phyloP scores from a whole-genome alignment of 495 filamentous ascomycete species.

The Hypoxylon intermedium region DNA sequence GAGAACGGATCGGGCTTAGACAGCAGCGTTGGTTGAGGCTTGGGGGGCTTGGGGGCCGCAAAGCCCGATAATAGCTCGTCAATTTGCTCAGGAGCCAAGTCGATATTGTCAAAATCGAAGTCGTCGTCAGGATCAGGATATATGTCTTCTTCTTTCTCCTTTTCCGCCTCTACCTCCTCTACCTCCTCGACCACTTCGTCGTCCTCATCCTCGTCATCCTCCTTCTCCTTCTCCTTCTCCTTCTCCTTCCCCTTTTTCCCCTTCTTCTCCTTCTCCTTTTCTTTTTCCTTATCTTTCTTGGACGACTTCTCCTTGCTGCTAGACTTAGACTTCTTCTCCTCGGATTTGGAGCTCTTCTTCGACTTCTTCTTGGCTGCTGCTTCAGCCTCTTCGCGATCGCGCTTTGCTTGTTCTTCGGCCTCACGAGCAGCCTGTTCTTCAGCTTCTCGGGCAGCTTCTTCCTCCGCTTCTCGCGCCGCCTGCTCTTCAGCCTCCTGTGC shows the following conservation, averaged over 20 bases:
- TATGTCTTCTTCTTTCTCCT: slow-evolving; percentile 21
- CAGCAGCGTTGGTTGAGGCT: slow-evolving; percentile 35
- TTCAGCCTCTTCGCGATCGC: slow-evolving; percentile 44
- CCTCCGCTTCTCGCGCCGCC: slow-evolving; percentile 44
- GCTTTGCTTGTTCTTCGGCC: slow-evolving; percentile 38
- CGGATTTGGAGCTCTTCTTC: slow-evolving; percentile 49
- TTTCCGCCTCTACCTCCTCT: slow-evolving; percentile 17
- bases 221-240: slow-evolving; percentile 29
- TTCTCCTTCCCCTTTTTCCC: slow-evolving; percentile 19
- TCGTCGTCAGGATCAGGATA: slow-evolving; percentile 44
- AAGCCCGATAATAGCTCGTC: slow-evolving; percentile 42
- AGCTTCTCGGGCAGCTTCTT: slow-evolving; percentile 34
- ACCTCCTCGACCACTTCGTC: too few species aligned
- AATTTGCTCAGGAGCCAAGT: slow-evolving; percentile 51
- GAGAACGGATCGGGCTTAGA: slow-evolving; percentile 50
- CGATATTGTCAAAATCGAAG: slow-evolving; percentile 44
- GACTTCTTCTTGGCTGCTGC: slow-evolving; percentile 49
- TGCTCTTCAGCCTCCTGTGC: slow-evolving; percentile 45
- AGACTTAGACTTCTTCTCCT: slow-evolving; percentile 41
- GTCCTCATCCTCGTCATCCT: too few species aligned
- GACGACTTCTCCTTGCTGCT: slow-evolving; percentile 35
- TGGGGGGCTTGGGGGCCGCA: slow-evolving; percentile 40
- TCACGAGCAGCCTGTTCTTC: slow-evolving; percentile 31
- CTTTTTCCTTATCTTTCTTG: slow-evolving; percentile 30
- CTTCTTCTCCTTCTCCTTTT: slow-evolving; percentile 27